Evolutionary conservation across 208 protist species (phyloP), one percentile per base, ranked within the genome.

Genomic region (Trypanosomatidae sp.): DNA sequence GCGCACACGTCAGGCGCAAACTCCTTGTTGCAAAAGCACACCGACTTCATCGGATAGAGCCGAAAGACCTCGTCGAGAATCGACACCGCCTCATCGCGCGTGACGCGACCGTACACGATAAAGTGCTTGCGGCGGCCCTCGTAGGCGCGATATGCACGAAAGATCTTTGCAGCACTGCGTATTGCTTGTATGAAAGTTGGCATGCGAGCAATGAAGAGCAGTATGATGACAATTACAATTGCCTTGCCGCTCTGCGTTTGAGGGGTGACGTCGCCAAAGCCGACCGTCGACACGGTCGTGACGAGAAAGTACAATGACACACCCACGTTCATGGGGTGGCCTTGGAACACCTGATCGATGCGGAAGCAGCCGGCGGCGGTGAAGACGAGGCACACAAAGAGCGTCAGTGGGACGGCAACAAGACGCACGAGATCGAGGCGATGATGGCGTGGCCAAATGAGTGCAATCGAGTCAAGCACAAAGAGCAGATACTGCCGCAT

Each of bases 401-500:
- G 54, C n/a, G 67, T 82, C 19, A 87, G 32, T 2, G 74, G 71
- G n/a, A 56, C 69, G 5, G 75, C 65, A 13, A 70, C 68, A 7
- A 83, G 46, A 1, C 76, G 75, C 25, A 87, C 41, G 15, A 92
- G 43, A 48, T 88, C 78, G 3, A 92, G 43, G 45, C 71, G 68
- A 25, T 66, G 56, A 50, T 80, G 76, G 0, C 66, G 61, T 7
- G 65, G 52, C 24, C 54, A 62, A 56, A 92, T 65, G 30, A 84
- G 56, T 1, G 66, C 75, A 4, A 87, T 45, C 5, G 75, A 74
- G 49, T 92, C 83, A 6, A 92, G 45, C 24, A 92, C 71, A 30
- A 88, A 82, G 13, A 88, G 67, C 43, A 88, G 79, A 57, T 92
- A 92, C 51, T 88, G 79, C 32, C 83, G 61, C 63, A 92, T 69